Conservation (phyloP, 305 asterid species). For the Ilex paraguariensis region DNA sequence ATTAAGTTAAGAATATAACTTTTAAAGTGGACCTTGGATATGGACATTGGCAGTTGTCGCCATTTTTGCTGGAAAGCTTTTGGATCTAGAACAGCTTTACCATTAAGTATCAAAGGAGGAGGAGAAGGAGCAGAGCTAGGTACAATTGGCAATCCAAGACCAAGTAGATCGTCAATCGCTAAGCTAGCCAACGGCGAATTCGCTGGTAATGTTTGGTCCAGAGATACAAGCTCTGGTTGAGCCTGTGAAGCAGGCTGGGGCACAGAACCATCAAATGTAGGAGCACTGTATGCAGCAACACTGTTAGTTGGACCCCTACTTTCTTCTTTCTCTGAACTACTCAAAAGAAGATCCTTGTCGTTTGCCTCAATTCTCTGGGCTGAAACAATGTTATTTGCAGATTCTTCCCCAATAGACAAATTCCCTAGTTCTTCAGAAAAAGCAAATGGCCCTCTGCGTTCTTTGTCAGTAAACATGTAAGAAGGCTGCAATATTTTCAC, state of each 20-base stretch:
- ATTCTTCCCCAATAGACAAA: constrained; percentile 57
- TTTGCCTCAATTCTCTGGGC: constrained; percentile 83
- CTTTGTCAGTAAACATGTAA: constrained; percentile 95
- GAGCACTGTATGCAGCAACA: constrained; percentile 74
- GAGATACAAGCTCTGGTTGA: constrained; percentile 67
- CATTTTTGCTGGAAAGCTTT: constrained; percentile 92
- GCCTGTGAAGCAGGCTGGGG: constrained; percentile 28
- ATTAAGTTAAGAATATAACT: too few relatives aligned
- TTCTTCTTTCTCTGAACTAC: constrained; percentile 85
- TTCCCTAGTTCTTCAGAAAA: constrained; percentile 83
- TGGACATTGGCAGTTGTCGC: constrained; percentile 78
- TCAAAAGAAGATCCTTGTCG: constrained; percentile 79
- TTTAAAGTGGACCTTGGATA: constrained; percentile 53
- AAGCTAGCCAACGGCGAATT: constrained; percentile 37
- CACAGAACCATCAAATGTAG: constrained; percentile 51
- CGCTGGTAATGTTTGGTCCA: constrained; percentile 49
- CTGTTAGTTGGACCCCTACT: constrained; percentile 44
- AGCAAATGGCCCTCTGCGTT: constrained; percentile 92
- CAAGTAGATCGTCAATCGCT: constrained; percentile 83
- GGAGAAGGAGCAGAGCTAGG: constrained; percentile 38
- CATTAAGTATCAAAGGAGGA: constrained; percentile 62
- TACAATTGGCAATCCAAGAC: constrained; percentile 65
- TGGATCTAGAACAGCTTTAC: constrained; percentile 76
- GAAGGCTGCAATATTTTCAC: constrained; percentile 66
- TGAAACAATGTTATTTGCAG: constrained; percentile 45